Evolutionary conservation across 495 filamentous ascomycete genomes (phyloP).

Genomic region (Xylaria flabelliformis): DNA sequence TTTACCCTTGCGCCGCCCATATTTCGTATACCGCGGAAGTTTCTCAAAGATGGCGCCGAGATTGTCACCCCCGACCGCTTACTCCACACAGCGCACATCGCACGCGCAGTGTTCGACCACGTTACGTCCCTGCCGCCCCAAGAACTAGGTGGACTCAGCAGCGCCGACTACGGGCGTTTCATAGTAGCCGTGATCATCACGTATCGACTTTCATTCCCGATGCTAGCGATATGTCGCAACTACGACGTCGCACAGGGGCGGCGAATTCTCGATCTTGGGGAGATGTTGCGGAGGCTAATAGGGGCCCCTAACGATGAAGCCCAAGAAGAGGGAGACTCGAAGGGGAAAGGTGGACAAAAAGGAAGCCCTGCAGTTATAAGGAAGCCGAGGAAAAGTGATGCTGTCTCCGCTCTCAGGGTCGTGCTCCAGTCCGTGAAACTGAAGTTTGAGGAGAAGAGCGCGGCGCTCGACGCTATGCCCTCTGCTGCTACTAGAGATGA

Average conservation of each 20-base stretch:
- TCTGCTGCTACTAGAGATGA: neutral
- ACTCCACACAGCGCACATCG: constrained; percentile 30
- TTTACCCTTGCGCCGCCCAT: constrained; percentile 47
- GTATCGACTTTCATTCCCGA: constrained; percentile 50
- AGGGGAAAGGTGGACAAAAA: neutral
- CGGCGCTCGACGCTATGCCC: constrained; percentile 37
- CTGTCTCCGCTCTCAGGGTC: constrained; percentile 46
- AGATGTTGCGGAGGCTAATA: constrained; percentile 41
- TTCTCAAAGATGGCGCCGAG: constrained; percentile 3
- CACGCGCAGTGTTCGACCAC: constrained; percentile 40
- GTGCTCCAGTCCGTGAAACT: constrained; percentile 46
- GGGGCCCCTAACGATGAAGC: constrained; percentile 20
- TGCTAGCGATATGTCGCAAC: constrained; percentile 39
- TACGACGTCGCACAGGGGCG: constrained; percentile 48
- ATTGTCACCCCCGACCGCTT: constrained; percentile 25
- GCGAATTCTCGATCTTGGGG: constrained; percentile 39
- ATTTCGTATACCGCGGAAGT: constrained; percentile 32
- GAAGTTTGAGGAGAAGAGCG: constrained; percentile 48
- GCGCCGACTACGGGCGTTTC: constrained; percentile 43
- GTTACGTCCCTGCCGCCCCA: constrained; percentile 31
- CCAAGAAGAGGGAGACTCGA: neutral
- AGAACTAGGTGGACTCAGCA: constrained; percentile 41
- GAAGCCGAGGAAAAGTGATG: constrained; percentile 37
- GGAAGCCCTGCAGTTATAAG: neutral
- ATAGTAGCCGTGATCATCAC: constrained; percentile 48